Base-by-base conservation (phyloP, 805 yeast genomes). In the Zygotorulaspora florentina region DNA sequence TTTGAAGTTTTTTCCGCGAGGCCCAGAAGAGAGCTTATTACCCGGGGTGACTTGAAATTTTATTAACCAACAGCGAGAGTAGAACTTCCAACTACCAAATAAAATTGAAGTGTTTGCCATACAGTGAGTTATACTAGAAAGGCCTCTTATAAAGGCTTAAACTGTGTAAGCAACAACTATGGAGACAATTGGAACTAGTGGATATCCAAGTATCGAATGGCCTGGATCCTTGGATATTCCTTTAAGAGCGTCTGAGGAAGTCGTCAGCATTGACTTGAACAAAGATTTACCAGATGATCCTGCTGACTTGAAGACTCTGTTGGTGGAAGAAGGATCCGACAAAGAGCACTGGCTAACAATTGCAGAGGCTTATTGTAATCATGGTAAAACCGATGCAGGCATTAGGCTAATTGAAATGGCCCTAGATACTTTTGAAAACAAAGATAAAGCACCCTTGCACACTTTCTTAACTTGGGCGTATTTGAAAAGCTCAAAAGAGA, bases 281-380 rank as follows among this genome's bases (percentile, higher is more conserved):
- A 80, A 81, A 29, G 98, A 91, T 59, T 72, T 89, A 46, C 95
- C 96, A 3, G 96, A 87, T 17, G 96, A 91, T 63, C 87, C 96
- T 3, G 75, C 80, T 37, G 98, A 93, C 59, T 73, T 93, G 51
- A 80, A 85, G 53, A 77, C 79, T 23, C 76, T 91, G 51, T 71
- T 93, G 51, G 84, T 85, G 51, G 87, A 85, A 53, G 98, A 93
- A 68, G 79, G 77, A 46, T 83, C 91, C 40, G 80, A 77, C 17
- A 72, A 76, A 44, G 81, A 83, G 59, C 87, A 81, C 67, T 93
- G 99, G 99, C 67, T 87, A 15, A 76, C 84, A 17, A 81, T 90
- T 51, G 90, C 95, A 1, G 61, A 81, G 47, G 95, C 93, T 0
- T 93, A 89, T 63, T 81, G 85, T 33, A 73, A 80, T 42, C 76